Conservation (phyloP, 2,329 filamentous ascomycete genomes). For the Nemania serpens region DNA sequence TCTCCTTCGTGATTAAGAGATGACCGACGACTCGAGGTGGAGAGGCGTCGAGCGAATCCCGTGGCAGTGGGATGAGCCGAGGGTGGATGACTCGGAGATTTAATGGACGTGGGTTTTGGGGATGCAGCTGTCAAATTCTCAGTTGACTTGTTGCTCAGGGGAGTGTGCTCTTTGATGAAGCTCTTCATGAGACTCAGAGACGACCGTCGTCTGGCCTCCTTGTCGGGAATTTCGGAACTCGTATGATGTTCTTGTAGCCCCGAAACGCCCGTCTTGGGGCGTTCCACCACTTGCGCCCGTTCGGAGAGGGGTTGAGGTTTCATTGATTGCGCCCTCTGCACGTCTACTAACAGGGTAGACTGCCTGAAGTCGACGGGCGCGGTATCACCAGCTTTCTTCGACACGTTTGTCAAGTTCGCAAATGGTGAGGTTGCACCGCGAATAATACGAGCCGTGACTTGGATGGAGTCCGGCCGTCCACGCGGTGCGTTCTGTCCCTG, state of each 20-base stretch:
- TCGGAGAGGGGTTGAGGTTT: conserved; percentile 37
- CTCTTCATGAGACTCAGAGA: conserved; percentile 64
- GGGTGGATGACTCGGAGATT: conserved; percentile 54
- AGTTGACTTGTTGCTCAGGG: conserved; percentile 50
- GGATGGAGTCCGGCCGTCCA: conserved; percentile 74
- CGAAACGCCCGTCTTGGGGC: conserved; percentile 52
- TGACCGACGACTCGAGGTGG: conserved; percentile 65
- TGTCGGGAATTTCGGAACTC: conserved; percentile 42
- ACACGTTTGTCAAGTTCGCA: conserved; percentile 47
- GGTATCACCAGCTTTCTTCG: conserved; percentile 51
- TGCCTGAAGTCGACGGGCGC: conserved; percentile 59
- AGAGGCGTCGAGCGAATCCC: conserved; percentile 64
- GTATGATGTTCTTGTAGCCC: conserved; percentile 49
- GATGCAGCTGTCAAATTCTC: conserved; percentile 47
- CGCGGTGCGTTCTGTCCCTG: conserved; percentile 50
- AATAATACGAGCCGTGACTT: conserved; percentile 83
- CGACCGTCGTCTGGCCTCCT: conserved; percentile 54
- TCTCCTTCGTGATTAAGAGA: conserved; percentile 54
- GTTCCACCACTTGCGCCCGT: conserved; percentile 33
- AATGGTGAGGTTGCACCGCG: conserved; percentile 61
- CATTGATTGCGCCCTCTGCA: conserved; percentile 50
- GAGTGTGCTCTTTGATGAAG: conserved; percentile 64
- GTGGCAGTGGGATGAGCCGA: conserved; percentile 50
- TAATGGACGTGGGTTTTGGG: conserved; percentile 41
- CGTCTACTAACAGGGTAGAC: conserved; percentile 63